These are phyloP conservation scores for Acacia crassicarpa DNA, from an alignment of 306 rosid species.

Conservation along the genomic window DNA sequence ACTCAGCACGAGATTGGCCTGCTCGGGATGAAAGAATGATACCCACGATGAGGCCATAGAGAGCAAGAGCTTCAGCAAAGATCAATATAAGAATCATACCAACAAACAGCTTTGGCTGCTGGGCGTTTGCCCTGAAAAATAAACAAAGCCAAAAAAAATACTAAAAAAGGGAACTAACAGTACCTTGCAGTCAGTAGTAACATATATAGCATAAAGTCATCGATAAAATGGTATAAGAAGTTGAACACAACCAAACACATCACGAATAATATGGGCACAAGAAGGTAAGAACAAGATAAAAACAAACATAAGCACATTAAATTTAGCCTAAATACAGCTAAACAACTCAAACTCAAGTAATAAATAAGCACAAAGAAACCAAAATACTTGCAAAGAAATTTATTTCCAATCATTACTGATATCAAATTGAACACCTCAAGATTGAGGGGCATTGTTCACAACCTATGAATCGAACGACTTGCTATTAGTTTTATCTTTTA, in stretches of 20 bases:
- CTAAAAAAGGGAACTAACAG: neutral
- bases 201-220: neutral
- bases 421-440: neutral
- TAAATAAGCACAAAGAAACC: neutral
- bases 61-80: conserved; percentile 67
- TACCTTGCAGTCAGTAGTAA: neutral
- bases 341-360: neutral
- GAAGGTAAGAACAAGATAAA: neutral
- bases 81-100: conserved; percentile 68
- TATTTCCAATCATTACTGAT: neutral
- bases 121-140: conserved; percentile 56
- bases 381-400: neutral
- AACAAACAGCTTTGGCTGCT: conserved; percentile 69
- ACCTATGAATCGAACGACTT: neutral
- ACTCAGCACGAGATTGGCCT: conserved; percentile 62
- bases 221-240: neutral
- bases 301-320: neutral
- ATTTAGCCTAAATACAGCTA: neutral
- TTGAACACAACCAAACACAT: neutral
- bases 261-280: neutral
- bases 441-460: neutral
- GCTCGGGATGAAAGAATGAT: conserved; percentile 68
- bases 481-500: neutral
- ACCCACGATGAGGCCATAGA: conserved; percentile 66
- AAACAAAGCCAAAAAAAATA: neutral